phyloP scores from a whole-genome alignment of 345 rosid species.

The Bruguiera gymnorhiza region DNA sequence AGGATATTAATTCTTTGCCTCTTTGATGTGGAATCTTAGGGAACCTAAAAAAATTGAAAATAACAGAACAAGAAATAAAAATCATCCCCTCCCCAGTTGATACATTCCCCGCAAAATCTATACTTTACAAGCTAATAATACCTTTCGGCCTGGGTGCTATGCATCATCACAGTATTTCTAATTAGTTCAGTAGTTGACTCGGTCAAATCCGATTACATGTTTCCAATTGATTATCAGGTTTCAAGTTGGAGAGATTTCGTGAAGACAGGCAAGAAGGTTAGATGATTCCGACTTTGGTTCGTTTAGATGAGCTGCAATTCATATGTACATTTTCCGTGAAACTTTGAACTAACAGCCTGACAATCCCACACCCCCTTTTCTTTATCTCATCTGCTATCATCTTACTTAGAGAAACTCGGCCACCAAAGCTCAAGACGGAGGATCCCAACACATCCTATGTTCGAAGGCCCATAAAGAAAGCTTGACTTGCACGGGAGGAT shows the following conservation, averaged over 20 bases:
- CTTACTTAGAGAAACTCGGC: slow-evolving; percentile 61
- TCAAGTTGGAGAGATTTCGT: slow-evolving; percentile 92
- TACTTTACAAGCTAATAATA: too few relatives aligned
- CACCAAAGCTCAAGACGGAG: slow-evolving; percentile 94
- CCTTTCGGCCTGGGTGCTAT: too few relatives aligned
- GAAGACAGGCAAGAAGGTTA: slow-evolving; percentile 89
- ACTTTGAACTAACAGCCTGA: background rate
- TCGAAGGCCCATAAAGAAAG: slow-evolving; percentile 89
- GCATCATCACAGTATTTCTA: too few relatives aligned
- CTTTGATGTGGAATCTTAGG: slow-evolving; percentile 1
- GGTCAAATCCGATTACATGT: background rate
- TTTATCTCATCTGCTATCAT: background rate
- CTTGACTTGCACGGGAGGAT: slow-evolving; percentile 26
- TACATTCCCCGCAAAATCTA: too few relatives aligned
- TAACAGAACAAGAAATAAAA: too few relatives aligned
- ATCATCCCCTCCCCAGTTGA: too few relatives aligned
- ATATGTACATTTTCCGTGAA: too few relatives aligned
- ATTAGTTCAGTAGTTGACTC: too few relatives aligned
- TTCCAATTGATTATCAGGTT: slow-evolving; percentile 38
- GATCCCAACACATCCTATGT: slow-evolving; percentile 97
- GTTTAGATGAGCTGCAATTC: background rate
- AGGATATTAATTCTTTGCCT: background rate
- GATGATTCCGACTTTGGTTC: slow-evolving; percentile 2
- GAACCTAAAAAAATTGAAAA: too few relatives aligned
- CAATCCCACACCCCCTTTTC: background rate